Conservation (phyloP, 2,329 filamentous ascomycete species). For the Gremmenia infestans region DNA sequence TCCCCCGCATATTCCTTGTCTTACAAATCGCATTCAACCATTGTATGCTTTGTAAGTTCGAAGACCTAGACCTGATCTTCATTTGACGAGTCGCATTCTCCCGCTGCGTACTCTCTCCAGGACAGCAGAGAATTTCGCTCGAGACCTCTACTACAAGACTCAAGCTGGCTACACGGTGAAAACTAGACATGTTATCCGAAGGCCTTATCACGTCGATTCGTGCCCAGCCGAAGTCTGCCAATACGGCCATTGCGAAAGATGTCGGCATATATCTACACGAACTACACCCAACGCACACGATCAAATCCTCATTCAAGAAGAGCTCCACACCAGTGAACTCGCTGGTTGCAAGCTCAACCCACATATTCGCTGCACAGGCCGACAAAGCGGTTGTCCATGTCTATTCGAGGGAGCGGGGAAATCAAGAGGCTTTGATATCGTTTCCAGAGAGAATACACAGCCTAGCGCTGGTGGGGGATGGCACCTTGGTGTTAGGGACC, state of each 20-base stretch:
- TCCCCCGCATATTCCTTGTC: background rate
- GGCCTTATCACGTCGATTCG: slow-evolving; percentile 55
- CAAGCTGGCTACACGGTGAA: too few species aligned
- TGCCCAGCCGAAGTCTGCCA: slow-evolving; percentile 53
- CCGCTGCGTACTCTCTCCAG: background rate
- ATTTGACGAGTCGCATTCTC: background rate
- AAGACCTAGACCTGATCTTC: too few species aligned
- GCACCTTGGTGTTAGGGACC: slow-evolving; percentile 73
- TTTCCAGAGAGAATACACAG: slow-evolving; percentile 84
- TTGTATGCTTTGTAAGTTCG: background rate
- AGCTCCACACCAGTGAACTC: slow-evolving; percentile 75
- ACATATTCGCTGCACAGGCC: slow-evolving; percentile 86
- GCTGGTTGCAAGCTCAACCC: slow-evolving; percentile 72
- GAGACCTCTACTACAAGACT: too few species aligned
- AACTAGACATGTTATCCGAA: slow-evolving; percentile 46
- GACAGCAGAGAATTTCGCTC: too few species aligned
- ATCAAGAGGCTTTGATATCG: slow-evolving; percentile 81
- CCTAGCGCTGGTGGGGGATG: slow-evolving; percentile 64
- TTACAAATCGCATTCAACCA: background rate
- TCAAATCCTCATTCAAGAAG: slow-evolving; percentile 83
- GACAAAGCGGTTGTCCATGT: slow-evolving; percentile 92
- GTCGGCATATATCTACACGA: slow-evolving; percentile 84
- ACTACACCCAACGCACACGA: slow-evolving; percentile 69
- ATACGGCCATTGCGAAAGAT: slow-evolving; percentile 66
- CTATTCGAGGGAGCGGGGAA: slow-evolving; percentile 77